Evolutionary conservation across 768 basidiomycete species (phyloP).

Genomic region (Atractiella rhizophila): DNA sequence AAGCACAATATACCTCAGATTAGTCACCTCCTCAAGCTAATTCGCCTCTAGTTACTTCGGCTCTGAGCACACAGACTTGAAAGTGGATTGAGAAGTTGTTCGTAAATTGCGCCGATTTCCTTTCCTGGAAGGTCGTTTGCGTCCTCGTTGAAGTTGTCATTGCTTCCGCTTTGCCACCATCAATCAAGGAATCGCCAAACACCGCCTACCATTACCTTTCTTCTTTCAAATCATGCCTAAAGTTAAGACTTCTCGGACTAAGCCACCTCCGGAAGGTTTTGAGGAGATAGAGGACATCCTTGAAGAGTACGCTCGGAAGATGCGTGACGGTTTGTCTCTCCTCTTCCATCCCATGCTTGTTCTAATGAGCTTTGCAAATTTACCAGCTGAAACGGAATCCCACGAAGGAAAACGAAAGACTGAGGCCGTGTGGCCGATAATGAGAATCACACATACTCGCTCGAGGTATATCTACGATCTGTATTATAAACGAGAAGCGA

Average conservation of each 20-base stretch:
- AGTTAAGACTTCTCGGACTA: constrained; percentile 10
- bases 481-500: constrained; percentile 93
- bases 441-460: constrained; percentile 88
- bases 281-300: constrained; percentile 24
- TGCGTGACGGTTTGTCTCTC: constrained; percentile 46
- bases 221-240: constrained; percentile 8
- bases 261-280: constrained; percentile 10
- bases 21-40: no score
- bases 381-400: constrained; percentile 54
- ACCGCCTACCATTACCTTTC: no score
- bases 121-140: no score
- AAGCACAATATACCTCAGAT: no score
- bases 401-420: constrained; percentile 94
- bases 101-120: no score
- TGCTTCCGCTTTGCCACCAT: no score
- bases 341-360: background rate
- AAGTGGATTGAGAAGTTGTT: no score
- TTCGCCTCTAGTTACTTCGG: no score
- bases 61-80: no score
- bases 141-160: no score
- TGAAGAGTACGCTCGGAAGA: constrained; percentile 96
- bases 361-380: constrained; percentile 16
- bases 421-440: constrained; percentile 86
- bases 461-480: constrained; percentile 78
- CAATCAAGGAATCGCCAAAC: no score